Conservation (phyloP, 805 yeast genomes). For the Metschnikowia aberdeeniae region DNA sequence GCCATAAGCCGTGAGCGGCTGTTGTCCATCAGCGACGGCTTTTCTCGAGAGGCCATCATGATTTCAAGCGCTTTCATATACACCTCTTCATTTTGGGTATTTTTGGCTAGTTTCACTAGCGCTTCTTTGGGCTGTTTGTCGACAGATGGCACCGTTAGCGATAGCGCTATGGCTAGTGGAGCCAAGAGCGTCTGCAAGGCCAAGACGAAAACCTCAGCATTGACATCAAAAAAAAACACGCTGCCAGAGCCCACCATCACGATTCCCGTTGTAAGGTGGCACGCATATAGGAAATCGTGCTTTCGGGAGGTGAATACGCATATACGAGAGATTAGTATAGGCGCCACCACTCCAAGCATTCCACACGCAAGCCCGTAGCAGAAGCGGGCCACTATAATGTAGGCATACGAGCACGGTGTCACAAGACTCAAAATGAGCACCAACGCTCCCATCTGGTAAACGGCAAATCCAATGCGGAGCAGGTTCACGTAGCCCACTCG, state of each 20-base stretch:
- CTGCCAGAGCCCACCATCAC: neutral
- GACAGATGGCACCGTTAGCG: neutral
- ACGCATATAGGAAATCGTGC: constrained; percentile 4
- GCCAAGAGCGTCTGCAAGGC: neutral
- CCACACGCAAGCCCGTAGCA: constrained; percentile 9
- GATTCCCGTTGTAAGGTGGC: constrained; percentile 1
- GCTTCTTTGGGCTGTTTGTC: neutral
- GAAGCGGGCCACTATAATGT: constrained; percentile 3
- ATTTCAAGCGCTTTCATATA: neutral
- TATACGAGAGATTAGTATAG: constrained; percentile 9
- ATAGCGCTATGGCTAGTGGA: neutral
- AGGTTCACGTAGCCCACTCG: constrained; percentile 5
- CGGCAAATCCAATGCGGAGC: constrained; percentile 3
- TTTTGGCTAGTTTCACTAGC: neutral
- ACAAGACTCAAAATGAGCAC: constrained; percentile 1
- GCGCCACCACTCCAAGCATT: constrained; percentile 11
- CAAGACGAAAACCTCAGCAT: neutral
- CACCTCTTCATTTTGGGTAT: neutral
- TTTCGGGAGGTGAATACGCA: constrained; percentile 6
- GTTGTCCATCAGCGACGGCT: neutral
- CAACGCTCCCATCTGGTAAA: constrained; percentile 4
- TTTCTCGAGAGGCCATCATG: neutral
- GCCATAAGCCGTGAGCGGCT: constrained; percentile 1
- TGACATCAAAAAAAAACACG: neutral
- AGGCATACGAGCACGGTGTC: constrained; percentile 1